Evolutionary conservation across 139 green algal genomes (phyloP).

Genomic region (Chlamydomonas schloesseri): DNA sequence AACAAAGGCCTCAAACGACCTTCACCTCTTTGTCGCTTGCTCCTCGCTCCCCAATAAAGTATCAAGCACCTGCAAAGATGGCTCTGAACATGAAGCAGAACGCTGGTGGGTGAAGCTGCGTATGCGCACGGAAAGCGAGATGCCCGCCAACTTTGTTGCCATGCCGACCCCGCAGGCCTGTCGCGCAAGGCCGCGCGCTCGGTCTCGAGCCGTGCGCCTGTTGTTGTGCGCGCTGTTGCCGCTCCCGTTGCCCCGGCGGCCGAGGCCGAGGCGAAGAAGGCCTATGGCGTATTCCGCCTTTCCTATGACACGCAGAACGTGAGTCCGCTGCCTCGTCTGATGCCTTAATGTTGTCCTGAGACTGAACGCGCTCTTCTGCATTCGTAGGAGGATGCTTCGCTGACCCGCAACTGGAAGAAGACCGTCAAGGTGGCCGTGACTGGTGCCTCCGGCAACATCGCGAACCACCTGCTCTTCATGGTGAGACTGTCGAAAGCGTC

Average conservation of each 20-base stretch:
- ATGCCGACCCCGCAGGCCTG: background rate
- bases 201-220: background rate
- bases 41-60: too few relatives aligned
- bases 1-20: too few relatives aligned
- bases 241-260: background rate
- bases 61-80: too few relatives aligned
- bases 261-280: background rate
- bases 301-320: slow-evolving; percentile 58
- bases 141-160: too few relatives aligned
- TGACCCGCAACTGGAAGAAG: slow-evolving; percentile 81
- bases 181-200: slow-evolving; percentile 16
- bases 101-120: too few relatives aligned
- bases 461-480: slow-evolving; percentile 96
- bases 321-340: background rate
- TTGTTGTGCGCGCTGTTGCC: background rate
- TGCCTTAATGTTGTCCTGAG: background rate
- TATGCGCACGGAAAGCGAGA: too few relatives aligned
- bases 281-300: slow-evolving; percentile 62
- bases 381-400: slow-evolving; percentile 65
- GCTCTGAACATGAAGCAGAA: too few relatives aligned
- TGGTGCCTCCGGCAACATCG: slow-evolving; percentile 90
- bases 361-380: background rate
- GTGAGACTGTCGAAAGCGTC: slow-evolving; percentile 34
- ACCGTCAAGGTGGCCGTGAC: slow-evolving; percentile 82
- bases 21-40: too few relatives aligned